Evolutionary conservation across 2,329 filamentous ascomycete species (phyloP), one percentile per base, ranked within the genome.

Genomic region (Xenoacremonium recifei): DNA sequence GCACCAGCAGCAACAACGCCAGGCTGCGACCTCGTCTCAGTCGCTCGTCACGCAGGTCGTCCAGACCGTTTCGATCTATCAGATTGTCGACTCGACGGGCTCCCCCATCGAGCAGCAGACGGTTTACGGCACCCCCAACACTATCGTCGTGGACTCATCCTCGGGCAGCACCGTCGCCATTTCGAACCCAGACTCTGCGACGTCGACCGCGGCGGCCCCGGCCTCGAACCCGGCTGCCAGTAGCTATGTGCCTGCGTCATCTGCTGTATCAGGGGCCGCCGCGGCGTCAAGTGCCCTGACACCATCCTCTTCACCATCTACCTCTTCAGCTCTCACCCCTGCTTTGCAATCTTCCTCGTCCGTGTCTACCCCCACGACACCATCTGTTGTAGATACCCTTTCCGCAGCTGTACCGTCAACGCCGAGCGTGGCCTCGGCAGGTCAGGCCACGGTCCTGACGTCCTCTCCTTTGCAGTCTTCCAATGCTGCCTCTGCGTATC

Each of bases 31-130:
- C 32, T 47, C 40, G 35, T 48, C 43, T 42, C 50, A 46, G 40
- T 39, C 56, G 19, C 62, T 66, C 53, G 62, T 76, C 53, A 73
- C 68, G 12, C 62, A 66, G 45, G 65, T 81, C 54, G 65, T 79
- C 39, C 69, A 78, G 59, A 80, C 77, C 52, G 62, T 81, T 49
- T 77, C 76, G 19, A 65, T 80, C 57, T 60, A 80, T 41, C 71
- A 79, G 50, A 55, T 75, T 47, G 69, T 79, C 48, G 74, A 80
- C 60, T 62, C 63, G 34, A 57, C 60, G 33, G 77, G 77, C 47
- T 66, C 64, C 20, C 64, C 71, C 36, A 55, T 77, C 34, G 60
- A 66, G 38, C 57, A 71, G 17, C 61, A 69, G 44, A 80, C 76
- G 21, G 50, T 70, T 40, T 61, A 56, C 50, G 62, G 65, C 30